These are phyloP conservation scores for Trapa bicornis DNA, from an alignment of 345 rosid species.

Conservation along the genomic window DNA sequence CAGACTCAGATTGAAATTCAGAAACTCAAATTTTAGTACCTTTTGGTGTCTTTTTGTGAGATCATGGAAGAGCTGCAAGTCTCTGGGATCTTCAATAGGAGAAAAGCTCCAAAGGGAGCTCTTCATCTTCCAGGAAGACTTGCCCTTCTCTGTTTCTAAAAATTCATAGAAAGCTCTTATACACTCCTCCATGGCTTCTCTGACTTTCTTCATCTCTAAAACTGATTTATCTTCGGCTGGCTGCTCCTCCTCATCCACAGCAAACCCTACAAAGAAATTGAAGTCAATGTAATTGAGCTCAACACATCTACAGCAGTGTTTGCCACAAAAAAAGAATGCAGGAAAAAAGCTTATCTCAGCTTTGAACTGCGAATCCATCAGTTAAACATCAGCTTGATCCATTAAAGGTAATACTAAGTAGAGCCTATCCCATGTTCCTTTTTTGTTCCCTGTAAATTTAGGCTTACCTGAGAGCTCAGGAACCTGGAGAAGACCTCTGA, in stretches of 20 bases:
- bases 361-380: too few species aligned
- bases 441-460: neutral
- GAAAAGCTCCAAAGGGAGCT: slow-evolving; percentile 28
- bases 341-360: too few species aligned
- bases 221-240: slow-evolving; percentile 18
- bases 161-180: slow-evolving; percentile 36
- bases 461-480: slow-evolving; percentile 40
- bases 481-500: slow-evolving; percentile 53
- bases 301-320: too few species aligned
- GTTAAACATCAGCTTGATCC: too few species aligned
- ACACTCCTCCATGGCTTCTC: slow-evolving; percentile 43
- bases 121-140: slow-evolving; percentile 42
- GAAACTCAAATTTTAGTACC: slow-evolving; percentile 19
- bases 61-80: slow-evolving; percentile 29
- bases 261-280: slow-evolving; percentile 14
- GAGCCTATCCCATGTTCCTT: too few species aligned
- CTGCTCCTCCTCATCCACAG: slow-evolving; percentile 19
- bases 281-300: too few species aligned
- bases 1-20: neutral
- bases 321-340: too few species aligned
- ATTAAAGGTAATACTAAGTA: too few species aligned
- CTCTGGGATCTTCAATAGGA: slow-evolving; percentile 61
- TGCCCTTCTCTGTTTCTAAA: slow-evolving; percentile 20
- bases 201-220: slow-evolving; percentile 20
- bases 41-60: slow-evolving; percentile 30